phyloP scores from a whole-genome alignment of 495 filamentous ascomycete genomes.

The Penicillium arizonense region DNA sequence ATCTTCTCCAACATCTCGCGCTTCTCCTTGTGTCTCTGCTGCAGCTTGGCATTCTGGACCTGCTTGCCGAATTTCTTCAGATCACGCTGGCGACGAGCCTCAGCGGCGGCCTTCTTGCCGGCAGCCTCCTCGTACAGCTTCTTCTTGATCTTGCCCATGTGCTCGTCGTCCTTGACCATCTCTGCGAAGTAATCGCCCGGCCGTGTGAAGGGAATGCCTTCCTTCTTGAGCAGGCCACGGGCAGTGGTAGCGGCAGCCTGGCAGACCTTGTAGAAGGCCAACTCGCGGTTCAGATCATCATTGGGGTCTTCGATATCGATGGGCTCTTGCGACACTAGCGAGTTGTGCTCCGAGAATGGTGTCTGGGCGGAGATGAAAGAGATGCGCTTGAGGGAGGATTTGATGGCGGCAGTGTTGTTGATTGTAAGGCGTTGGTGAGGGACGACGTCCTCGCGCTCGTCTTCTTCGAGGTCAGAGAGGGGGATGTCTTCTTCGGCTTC shows the following conservation, averaged over 20 bases:
- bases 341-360: slow-evolving; percentile 65
- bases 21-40: slow-evolving; percentile 90
- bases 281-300: slow-evolving; percentile 85
- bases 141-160: slow-evolving; percentile 93
- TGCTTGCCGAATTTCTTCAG: slow-evolving; percentile 99
- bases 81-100: slow-evolving; percentile 89
- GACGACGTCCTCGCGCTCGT: slow-evolving; percentile 80
- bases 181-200: slow-evolving; percentile 96
- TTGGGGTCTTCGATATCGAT: slow-evolving; percentile 66
- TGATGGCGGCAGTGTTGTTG: slow-evolving; percentile 90
- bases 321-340: slow-evolving; percentile 52
- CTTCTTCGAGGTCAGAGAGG: slow-evolving; percentile 77
- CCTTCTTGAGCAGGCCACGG: slow-evolving; percentile 70
- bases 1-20: slow-evolving; percentile 91
- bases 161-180: slow-evolving; percentile 97
- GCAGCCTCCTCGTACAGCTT: slow-evolving; percentile 92
- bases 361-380: slow-evolving; percentile 56
- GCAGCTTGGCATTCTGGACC: slow-evolving; percentile 93
- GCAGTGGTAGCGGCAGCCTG: slow-evolving; percentile 73
- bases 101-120: slow-evolving; percentile 83
- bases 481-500: slow-evolving; percentile 66
- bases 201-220: slow-evolving; percentile 79
- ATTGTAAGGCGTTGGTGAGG: slow-evolving; percentile 93
- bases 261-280: slow-evolving; percentile 91
- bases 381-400: slow-evolving; percentile 73